Evolutionary conservation across 805 yeast genomes (phyloP).

Genomic region (Scheffersomyces coipomensis): DNA sequence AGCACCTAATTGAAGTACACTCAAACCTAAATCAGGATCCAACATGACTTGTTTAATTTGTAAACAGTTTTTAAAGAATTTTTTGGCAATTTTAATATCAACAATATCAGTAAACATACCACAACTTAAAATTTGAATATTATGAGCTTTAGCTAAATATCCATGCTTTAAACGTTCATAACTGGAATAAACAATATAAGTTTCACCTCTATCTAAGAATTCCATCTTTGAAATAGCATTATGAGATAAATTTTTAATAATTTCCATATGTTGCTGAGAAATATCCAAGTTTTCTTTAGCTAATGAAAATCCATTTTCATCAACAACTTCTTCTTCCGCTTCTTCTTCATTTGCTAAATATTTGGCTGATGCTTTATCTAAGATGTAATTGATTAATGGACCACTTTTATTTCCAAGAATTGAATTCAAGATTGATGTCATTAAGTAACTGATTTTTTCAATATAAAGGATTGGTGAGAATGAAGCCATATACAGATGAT

Average conservation of each 20-base stretch:
- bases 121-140: constrained; percentile 60
- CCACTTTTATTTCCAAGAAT: constrained; percentile 21
- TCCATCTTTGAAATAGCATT: constrained; percentile 40
- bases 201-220: constrained; percentile 55
- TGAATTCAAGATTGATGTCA: constrained; percentile 32
- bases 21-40: constrained; percentile 50
- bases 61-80: constrained; percentile 50
- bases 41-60: constrained; percentile 51
- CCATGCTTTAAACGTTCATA: constrained; percentile 48
- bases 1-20: constrained; percentile 56
- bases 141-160: constrained; percentile 51
- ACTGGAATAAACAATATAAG: constrained; percentile 53
- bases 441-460: constrained; percentile 31
- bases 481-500: constrained; percentile 25
- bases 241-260: constrained; percentile 27
- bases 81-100: constrained; percentile 41
- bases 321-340: constrained; percentile 9
- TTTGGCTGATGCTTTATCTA: constrained; percentile 21
- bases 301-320: constrained; percentile 12
- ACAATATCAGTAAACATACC: constrained; percentile 49
- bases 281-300: constrained; percentile 14
- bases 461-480: constrained; percentile 35
- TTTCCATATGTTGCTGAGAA: constrained; percentile 20
- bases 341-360: constrained; percentile 17
- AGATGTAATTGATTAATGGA: constrained; percentile 27